Evolutionary conservation across 2,329 filamentous ascomycete species (phyloP).

Genomic region (Pseudogymnoascus sp.): DNA sequence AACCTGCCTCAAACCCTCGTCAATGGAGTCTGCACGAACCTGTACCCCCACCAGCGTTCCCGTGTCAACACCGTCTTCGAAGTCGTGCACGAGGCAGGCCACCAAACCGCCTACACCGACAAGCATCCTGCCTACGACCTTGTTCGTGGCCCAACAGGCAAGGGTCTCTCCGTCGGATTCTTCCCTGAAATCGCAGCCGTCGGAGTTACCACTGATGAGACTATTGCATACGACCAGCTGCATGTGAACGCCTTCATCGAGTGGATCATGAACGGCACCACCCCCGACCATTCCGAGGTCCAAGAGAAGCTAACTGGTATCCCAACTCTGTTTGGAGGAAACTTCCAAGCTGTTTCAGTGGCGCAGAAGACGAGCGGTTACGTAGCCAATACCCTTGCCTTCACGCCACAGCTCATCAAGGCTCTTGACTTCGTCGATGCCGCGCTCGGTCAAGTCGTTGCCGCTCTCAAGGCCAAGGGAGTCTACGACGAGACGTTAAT

Average conservation of each 20-base stretch:
- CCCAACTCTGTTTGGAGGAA: constrained; percentile 25
- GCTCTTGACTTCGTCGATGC: constrained; percentile 26
- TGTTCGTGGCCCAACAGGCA: constrained; percentile 25
- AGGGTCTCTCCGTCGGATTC: constrained; percentile 26
- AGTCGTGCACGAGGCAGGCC: constrained; percentile 19
- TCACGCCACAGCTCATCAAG: constrained; percentile 20
- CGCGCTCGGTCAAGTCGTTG: constrained; percentile 24
- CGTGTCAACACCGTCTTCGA: constrained; percentile 28
- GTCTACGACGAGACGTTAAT: constrained; percentile 25
- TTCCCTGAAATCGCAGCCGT: constrained; percentile 26
- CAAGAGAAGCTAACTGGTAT: constrained; percentile 11
- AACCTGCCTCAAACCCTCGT: constrained; percentile 19
- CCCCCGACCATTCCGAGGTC: constrained; percentile 18
- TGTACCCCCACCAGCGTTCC: constrained; percentile 25
- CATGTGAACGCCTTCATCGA: constrained; percentile 26
- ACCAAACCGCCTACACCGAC: constrained; percentile 26
- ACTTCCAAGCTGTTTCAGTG: constrained; percentile 27
- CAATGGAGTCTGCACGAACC: constrained; percentile 19
- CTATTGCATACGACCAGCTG: constrained; percentile 24
- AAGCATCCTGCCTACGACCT: constrained; percentile 29
- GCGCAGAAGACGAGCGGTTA: constrained; percentile 27
- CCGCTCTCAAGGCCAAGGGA: constrained; percentile 22
- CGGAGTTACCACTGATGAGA: constrained; percentile 18
- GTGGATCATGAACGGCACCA: constrained; percentile 21
- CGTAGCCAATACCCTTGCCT: constrained; percentile 16